A percentile compares a stretch with the other conserved stretches of the same genome.
Evolutionary conservation across 768 basidiomycete species (phyloP).

Genomic region (Porpolomopsis calyptriformis): DNA sequence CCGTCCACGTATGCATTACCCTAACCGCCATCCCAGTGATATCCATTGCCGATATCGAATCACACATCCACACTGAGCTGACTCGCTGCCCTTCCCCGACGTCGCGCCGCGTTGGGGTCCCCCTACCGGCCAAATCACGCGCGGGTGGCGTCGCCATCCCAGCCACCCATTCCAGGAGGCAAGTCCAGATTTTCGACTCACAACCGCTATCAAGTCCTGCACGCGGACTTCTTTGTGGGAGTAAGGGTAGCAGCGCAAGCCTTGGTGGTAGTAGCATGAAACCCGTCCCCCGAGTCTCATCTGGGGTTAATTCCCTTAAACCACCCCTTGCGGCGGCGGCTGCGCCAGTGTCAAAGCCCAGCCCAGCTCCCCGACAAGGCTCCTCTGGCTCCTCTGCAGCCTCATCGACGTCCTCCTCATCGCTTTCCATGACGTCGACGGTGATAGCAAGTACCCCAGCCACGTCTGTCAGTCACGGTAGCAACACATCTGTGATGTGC

Average conservation of each 20-base stretch:
- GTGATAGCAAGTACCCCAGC: slow-evolving; percentile 10
- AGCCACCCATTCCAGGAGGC: slow-evolving; percentile 13
- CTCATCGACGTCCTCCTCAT: slow-evolving; percentile 37
- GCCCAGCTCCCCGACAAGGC: background rate
- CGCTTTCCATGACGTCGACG: slow-evolving; percentile 40
- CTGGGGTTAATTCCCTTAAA: background rate
- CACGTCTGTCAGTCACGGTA: slow-evolving; percentile 7
- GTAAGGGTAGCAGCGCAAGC: slow-evolving; percentile 13
- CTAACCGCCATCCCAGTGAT: slow-evolving; percentile 41
- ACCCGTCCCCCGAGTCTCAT: slow-evolving; percentile 24
- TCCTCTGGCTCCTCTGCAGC: slow-evolving; percentile 21
- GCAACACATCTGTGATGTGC: background rate
- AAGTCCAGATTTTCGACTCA: slow-evolving; percentile 76
- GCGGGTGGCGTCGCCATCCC: slow-evolving; percentile 6
- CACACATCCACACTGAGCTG: slow-evolving; percentile 61
- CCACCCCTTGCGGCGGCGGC: slow-evolving; percentile 9
- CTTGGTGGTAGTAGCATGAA: slow-evolving; percentile 27
- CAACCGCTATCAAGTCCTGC: slow-evolving; percentile 62
- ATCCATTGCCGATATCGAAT: slow-evolving; percentile 70
- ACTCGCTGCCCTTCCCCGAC: slow-evolving; percentile 59
- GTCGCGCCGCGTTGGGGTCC: slow-evolving; percentile 73
- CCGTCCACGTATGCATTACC: too few relatives aligned
- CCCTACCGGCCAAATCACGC: slow-evolving; percentile 37
- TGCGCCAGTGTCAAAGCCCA: slow-evolving; percentile 9
- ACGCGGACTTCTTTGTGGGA: slow-evolving; percentile 15